Evolutionary conservation across 495 filamentous ascomycete species (phyloP).

Genomic region (Xylaria sp.): DNA sequence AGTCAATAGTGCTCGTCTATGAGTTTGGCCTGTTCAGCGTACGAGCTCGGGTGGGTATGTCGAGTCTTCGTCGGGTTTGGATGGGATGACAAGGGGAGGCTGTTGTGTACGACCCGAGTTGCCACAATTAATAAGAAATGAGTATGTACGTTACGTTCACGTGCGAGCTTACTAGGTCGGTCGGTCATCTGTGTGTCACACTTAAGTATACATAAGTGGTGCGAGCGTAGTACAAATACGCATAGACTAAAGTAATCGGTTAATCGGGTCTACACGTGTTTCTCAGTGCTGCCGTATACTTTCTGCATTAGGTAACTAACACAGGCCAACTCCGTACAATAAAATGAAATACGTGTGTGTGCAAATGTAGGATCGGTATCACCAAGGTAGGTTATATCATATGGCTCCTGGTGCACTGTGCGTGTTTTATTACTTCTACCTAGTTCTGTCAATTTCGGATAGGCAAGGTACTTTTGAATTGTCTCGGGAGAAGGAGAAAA

Average conservation of each 20-base stretch:
- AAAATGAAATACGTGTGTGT: background rate
- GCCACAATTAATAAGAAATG: background rate
- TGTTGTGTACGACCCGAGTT: background rate
- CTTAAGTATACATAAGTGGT: background rate
- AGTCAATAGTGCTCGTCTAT: background rate
- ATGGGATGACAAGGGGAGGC: background rate
- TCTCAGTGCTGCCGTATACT: background rate
- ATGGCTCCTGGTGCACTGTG: background rate
- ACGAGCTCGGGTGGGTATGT: background rate
- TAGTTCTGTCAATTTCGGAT: background rate
- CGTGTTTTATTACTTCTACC: background rate
- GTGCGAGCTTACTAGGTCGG: background rate
- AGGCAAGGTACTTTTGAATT: background rate
- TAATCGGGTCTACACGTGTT: background rate
- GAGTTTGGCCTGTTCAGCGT: background rate
- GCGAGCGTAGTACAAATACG: background rate
- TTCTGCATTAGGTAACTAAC: background rate
- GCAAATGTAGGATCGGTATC: background rate
- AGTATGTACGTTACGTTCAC: background rate
- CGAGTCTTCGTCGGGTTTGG: background rate
- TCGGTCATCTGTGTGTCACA: background rate
- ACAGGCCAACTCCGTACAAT: background rate
- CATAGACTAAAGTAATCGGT: background rate
- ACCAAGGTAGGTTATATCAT: background rate
- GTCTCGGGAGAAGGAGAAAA: background rate